Conservation (phyloP, 257 asterid genomes). For the Ballota nigra region DNA sequence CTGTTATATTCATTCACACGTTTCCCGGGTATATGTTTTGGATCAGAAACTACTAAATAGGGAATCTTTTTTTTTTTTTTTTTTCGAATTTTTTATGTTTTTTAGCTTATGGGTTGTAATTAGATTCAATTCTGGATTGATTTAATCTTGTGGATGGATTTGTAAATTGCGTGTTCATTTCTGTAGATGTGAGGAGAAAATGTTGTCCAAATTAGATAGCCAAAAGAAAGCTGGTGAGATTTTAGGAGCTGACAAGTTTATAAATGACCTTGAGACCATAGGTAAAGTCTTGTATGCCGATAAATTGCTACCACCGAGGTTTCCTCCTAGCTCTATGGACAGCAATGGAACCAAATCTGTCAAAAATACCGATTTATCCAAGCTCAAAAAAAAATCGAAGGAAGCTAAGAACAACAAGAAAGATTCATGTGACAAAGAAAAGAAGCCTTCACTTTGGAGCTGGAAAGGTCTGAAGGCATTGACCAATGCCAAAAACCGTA, state of each 20-base stretch:
- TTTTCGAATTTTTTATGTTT: background rate
- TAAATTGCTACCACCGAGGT: conserved; percentile 40
- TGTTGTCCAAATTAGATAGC: conserved; percentile 51
- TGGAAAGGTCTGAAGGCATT: conserved; percentile 86
- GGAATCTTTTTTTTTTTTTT: background rate
- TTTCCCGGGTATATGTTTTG: background rate
- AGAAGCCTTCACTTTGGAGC: conserved; percentile 80
- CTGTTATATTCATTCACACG: background rate
- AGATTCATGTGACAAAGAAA: conserved; percentile 56
- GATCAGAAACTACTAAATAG: background rate
- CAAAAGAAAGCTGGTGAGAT: conserved; percentile 58
- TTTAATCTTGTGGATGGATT: background rate
- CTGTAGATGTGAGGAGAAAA: conserved; percentile 31
- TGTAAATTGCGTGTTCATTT: conserved; percentile 7
- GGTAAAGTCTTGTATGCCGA: conserved; percentile 59
- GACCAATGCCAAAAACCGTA: conserved; percentile 52
- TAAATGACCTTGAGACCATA: conserved; percentile 66
- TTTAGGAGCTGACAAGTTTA: conserved; percentile 53
- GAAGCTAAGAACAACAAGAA: conserved; percentile 33
- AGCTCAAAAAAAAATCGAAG: conserved; percentile 43
- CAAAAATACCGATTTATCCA: conserved; percentile 48
- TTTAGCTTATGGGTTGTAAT: background rate
- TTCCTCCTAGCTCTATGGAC: conserved; percentile 50
- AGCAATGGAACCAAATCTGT: conserved; percentile 68
- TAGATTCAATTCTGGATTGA: conserved; percentile 6